Conservation (phyloP, 108 stramenopile genomes). For the Conticribra weissflogii region DNA sequence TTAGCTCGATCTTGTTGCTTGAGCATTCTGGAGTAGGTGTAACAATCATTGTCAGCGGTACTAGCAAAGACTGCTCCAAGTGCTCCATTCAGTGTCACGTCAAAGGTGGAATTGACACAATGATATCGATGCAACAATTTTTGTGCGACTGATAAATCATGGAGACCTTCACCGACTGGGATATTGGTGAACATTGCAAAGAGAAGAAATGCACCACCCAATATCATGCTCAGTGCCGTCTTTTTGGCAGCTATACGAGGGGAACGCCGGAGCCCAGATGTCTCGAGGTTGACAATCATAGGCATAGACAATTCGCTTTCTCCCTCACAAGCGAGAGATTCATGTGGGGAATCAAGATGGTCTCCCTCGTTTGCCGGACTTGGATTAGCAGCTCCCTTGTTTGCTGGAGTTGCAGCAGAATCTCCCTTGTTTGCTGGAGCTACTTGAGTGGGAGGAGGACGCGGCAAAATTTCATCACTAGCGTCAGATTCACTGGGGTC, state of each 20-base stretch:
- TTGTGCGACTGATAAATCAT: not conserved
- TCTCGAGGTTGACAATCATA: not conserved
- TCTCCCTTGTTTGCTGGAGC: not conserved
- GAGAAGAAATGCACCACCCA: not conserved
- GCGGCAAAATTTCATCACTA: not conserved
- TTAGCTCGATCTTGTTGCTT: not conserved
- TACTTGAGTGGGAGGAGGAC: no score
- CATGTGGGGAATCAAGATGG: no score
- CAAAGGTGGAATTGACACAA: not conserved
- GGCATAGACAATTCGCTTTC: not conserved
- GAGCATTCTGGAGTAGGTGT: slow-evolving; percentile 5
- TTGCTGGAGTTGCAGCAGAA: not conserved
- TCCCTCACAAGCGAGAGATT: not conserved
- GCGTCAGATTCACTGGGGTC: not conserved
- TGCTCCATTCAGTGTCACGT: not conserved
- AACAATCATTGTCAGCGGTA: slow-evolving; percentile 1
- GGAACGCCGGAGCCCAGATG: not conserved
- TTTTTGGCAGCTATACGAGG: not conserved
- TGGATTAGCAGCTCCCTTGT: not conserved
- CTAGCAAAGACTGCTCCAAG: not conserved
- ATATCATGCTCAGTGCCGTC: not conserved
- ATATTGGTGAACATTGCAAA: not conserved
- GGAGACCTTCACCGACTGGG: not conserved
- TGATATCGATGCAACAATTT: not conserved
- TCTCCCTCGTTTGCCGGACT: not conserved